Conservation (phyloP, 2,329 filamentous ascomycete species). For the Fusarium sp. region DNA sequence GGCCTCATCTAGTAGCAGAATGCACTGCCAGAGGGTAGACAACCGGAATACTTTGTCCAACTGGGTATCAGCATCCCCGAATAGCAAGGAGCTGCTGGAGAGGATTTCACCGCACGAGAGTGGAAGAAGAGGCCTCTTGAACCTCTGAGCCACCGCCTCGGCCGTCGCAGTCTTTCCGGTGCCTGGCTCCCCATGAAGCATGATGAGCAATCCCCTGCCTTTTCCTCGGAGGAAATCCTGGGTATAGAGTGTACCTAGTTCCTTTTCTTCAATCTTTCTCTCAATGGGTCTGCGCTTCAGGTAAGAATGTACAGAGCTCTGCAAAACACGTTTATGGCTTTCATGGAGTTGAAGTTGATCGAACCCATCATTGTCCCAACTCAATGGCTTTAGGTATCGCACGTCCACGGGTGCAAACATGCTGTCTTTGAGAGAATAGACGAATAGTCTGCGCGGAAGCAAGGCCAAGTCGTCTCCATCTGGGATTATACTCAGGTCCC, state of each 20-base stretch:
- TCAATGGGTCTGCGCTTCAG: neutral
- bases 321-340: neutral
- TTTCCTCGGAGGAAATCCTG: constrained; percentile 14
- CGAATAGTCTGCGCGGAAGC: neutral
- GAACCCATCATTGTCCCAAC: neutral
- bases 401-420: neutral
- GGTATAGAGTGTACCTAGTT: neutral
- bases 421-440: neutral
- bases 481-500: neutral
- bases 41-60: neutral
- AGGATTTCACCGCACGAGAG: neutral
- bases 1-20: neutral
- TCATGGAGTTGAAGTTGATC: neutral
- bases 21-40: constrained; percentile 1
- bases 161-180: constrained; percentile 12
- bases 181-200: constrained; percentile 14
- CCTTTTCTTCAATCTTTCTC: neutral
- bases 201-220: constrained; percentile 8
- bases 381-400: neutral
- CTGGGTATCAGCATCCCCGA: no score
- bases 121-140: neutral
- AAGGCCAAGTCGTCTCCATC: neutral
- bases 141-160: constrained; percentile 4
- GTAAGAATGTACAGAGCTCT: constrained; percentile 2
- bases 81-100: neutral